phyloP scores from a whole-genome alignment of 2,329 filamentous ascomycete genomes.

The Xylariaceae sp. region DNA sequence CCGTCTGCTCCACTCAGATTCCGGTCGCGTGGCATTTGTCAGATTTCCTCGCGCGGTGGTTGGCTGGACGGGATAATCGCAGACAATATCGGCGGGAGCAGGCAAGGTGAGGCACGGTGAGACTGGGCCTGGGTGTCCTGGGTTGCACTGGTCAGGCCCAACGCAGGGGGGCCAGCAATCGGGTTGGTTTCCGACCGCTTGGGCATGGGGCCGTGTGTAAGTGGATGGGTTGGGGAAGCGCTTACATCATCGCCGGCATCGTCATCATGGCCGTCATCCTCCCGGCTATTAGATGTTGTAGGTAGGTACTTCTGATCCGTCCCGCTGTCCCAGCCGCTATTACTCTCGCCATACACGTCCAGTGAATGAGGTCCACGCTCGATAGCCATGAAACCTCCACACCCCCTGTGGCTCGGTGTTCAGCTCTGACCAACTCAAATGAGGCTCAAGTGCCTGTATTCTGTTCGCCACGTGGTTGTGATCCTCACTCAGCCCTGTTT shows the following conservation, averaged over 20 bases:
- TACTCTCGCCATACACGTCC: background rate
- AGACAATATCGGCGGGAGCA: background rate
- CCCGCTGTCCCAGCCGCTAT: background rate
- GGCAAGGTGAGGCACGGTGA: slow-evolving; percentile 12
- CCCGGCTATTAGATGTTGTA: background rate
- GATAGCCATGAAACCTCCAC: background rate
- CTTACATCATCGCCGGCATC: slow-evolving; percentile 6
- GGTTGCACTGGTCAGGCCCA: slow-evolving; percentile 5
- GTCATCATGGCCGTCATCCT: background rate
- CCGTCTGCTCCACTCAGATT: slow-evolving; percentile 7
- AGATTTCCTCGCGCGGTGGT: slow-evolving; percentile 9
- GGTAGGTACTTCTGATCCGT: background rate
- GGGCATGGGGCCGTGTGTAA: slow-evolving; percentile 4
- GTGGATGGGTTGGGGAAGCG: slow-evolving; percentile 19
- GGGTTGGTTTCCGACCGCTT: slow-evolving; percentile 12
- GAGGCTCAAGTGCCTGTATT: background rate
- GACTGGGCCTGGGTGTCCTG: slow-evolving; percentile 8
- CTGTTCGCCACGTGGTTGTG: slow-evolving; percentile 5
- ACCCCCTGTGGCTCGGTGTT: background rate
- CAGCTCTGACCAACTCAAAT: background rate
- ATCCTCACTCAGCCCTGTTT: slow-evolving; percentile 7
- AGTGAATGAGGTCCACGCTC: background rate
- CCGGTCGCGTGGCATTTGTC: slow-evolving; percentile 13
- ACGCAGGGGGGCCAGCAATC: slow-evolving; percentile 14
- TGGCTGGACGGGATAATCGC: slow-evolving; percentile 3